Base-by-base conservation (phyloP, 352 stramenopile genomes). In the Globisporangium apiculatum region DNA sequence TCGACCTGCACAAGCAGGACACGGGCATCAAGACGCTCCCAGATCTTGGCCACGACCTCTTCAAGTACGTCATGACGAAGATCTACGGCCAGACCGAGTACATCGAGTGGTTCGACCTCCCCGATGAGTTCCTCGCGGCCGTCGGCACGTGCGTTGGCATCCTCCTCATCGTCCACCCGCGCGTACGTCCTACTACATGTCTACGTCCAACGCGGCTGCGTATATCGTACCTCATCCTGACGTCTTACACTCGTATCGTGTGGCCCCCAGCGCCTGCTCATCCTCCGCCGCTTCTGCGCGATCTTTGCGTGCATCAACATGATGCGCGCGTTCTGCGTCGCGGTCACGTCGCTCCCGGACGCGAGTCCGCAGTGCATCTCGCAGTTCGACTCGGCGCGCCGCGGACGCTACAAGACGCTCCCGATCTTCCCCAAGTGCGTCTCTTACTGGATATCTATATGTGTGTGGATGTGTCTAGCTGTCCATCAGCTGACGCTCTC, bases 371-470 rank as follows among this genome's bases (percentile, higher is more conserved):
- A 86, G 76, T 94, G 85, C 65, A 91, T 91, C 54, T 86, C 81
- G n/a, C 85, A 94, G 65, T 94, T 94, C 53, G 73, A 85, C 15
- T 48, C n/a, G 72, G 65, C 9, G 58, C 68, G 15, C 24, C 24
- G 24, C 24, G 83, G 85, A 31, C 62, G 69, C 60, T 94, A 92
- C 81, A 94, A 94, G 71, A 74, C 77, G 37, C 64, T 79, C 51
- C 85, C 85, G n/a, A 87, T 94, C n/a, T 94, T 94, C 57, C 85
- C 85, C 48, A 90, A 87, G 82, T 93, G 62, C 58, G 77, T 73
- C 14, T 9, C 14, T 42, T 24, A n/a, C 8, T 6, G 57, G 45
- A 45, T n/a, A 37, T 47, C 42, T 47, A 11, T 15, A 54, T 31
- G n/a, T 18, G 17, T 58, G 14, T 53, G 51, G 35, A 2, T 58